Conservation (phyloP, 352 stramenopile species). For the Phytophthora sojae region DNA sequence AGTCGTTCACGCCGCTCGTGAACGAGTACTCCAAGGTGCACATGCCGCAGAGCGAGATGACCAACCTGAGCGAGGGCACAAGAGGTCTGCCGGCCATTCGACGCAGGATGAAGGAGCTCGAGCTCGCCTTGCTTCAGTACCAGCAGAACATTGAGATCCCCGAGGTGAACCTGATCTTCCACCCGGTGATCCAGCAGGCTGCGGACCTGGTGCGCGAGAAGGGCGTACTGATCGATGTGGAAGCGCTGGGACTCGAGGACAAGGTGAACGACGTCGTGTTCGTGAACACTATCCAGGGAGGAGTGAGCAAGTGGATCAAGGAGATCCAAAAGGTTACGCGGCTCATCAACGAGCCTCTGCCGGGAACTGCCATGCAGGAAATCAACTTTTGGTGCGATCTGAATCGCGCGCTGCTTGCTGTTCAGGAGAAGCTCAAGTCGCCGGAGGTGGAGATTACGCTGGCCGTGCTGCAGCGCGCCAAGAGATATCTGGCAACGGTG, state of each 20-base stretch:
- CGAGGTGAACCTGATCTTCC: slow-evolving; percentile 90
- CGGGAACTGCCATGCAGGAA: slow-evolving; percentile 91
- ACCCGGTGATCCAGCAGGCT: slow-evolving; percentile 87
- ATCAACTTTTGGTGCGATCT: slow-evolving; percentile 97
- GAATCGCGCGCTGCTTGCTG: slow-evolving; percentile 86
- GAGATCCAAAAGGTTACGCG: slow-evolving; percentile 95
- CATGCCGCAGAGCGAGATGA: slow-evolving; percentile 72
- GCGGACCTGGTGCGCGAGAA: slow-evolving; percentile 78
- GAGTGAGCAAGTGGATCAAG: slow-evolving; percentile 95
- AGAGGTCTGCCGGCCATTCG: slow-evolving; percentile 88
- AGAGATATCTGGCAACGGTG: slow-evolving; percentile 90
- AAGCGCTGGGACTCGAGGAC: slow-evolving; percentile 81
- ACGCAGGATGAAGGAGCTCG: slow-evolving; percentile 93
- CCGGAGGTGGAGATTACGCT: slow-evolving; percentile 93
- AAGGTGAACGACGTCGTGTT: slow-evolving; percentile 87
- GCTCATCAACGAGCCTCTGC: slow-evolving; percentile 87
- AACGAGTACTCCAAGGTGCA: slow-evolving; percentile 89
- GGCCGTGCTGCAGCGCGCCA: slow-evolving; percentile 91
- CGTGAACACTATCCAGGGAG: slow-evolving; percentile 87
- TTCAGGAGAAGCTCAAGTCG: slow-evolving; percentile 88
- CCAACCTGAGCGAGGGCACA: slow-evolving; percentile 69
- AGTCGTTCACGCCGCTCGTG: slow-evolving; percentile 88
- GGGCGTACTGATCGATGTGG: slow-evolving; percentile 80
- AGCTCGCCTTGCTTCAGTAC: slow-evolving; percentile 94
- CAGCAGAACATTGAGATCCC: slow-evolving; percentile 96